A percentile compares a stretch with the other conserved stretches of the same genome.
phyloP scores from a whole-genome alignment of 192 early-diverging fungal genomes.

The Podila epigama region DNA sequence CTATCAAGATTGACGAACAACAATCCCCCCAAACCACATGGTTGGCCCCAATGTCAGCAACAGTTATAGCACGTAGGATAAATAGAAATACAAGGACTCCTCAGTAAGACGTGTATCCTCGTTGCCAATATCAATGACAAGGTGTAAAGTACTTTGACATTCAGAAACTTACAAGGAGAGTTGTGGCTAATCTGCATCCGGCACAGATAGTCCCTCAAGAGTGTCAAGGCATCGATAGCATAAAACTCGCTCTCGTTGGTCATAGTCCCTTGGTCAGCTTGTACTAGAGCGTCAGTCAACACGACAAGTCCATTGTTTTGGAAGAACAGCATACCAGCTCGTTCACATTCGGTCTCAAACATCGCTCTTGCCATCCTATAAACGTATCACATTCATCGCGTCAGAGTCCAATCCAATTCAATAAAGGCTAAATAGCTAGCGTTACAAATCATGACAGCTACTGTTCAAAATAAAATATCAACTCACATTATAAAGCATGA shows the following conservation, averaged over 20 bases:
- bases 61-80: too few species aligned
- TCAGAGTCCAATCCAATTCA: too few species aligned
- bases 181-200: slow-evolving; percentile 27
- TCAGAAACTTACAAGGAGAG: slow-evolving; percentile 14
- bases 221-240: slow-evolving; percentile 19
- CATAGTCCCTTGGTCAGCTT: not conserved
- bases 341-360: slow-evolving; percentile 24
- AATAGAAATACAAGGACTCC: too few species aligned
- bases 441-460: not conserved
- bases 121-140: not conserved
- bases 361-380: slow-evolving; percentile 29
- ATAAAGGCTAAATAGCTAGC: not conserved
- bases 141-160: not conserved
- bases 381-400: too few species aligned
- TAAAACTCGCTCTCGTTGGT: slow-evolving; percentile 32
- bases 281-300: slow-evolving; percentile 26
- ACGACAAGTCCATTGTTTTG: slow-evolving; percentile 17
- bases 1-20: slow-evolving; percentile 5
- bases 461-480: not conserved
- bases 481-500: slow-evolving; percentile 18
- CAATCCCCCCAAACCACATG: too few species aligned
- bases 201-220: slow-evolving; percentile 29
- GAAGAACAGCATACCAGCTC: slow-evolving; percentile 19
- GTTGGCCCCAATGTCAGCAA: too few species aligned
- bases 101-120: not conserved